Evolutionary conservation across 2,329 filamentous ascomycete species (phyloP).

Genomic region (Colletotrichum endophyticum): DNA sequence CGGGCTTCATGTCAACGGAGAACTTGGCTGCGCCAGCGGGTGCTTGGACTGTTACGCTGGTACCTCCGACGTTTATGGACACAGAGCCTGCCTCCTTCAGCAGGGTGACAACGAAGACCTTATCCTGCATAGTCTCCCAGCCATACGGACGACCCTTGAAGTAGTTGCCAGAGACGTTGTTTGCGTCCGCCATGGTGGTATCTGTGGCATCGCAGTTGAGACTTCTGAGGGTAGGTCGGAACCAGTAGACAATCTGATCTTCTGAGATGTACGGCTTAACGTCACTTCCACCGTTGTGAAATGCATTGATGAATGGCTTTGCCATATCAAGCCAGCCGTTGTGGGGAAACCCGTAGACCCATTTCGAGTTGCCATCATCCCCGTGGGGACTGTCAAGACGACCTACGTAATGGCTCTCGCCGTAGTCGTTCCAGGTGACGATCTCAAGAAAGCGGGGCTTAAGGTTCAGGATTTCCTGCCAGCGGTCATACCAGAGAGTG

Average conservation of each 20-base stretch:
- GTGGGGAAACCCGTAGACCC: conserved; percentile 51
- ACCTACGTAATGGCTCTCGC: conserved; percentile 60
- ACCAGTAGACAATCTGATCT: conserved; percentile 63
- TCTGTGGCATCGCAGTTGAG: conserved; percentile 58
- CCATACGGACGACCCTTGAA: conserved; percentile 56
- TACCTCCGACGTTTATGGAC: conserved; percentile 48
- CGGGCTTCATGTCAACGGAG: conserved; percentile 50
- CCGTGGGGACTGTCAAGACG: conserved; percentile 47
- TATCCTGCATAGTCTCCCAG: conserved; percentile 51
- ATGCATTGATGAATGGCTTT: conserved; percentile 57
- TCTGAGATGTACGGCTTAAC: conserved; percentile 46
- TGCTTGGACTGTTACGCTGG: conserved; percentile 46
- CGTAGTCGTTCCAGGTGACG: conserved; percentile 53
- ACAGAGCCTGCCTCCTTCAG: conserved; percentile 49
- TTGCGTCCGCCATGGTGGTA: conserved; percentile 48
- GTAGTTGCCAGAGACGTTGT: conserved; percentile 54
- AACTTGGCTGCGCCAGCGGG: conserved; percentile 49
- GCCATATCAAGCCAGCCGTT: conserved; percentile 58
- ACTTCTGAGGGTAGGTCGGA: conserved; percentile 50
- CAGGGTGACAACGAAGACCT: conserved; percentile 57
- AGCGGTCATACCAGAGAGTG: conserved; percentile 62
- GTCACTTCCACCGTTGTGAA: conserved; percentile 47
- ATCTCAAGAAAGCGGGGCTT: conserved; percentile 53
- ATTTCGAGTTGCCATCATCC: conserved; percentile 51
- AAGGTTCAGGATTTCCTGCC: conserved; percentile 51